Percentiles rank a stretch among this genome's conserved stretches.
Conservation (phyloP, 2,329 filamentous ascomycete genomes). For the Colletotrichum australisinense region DNA sequence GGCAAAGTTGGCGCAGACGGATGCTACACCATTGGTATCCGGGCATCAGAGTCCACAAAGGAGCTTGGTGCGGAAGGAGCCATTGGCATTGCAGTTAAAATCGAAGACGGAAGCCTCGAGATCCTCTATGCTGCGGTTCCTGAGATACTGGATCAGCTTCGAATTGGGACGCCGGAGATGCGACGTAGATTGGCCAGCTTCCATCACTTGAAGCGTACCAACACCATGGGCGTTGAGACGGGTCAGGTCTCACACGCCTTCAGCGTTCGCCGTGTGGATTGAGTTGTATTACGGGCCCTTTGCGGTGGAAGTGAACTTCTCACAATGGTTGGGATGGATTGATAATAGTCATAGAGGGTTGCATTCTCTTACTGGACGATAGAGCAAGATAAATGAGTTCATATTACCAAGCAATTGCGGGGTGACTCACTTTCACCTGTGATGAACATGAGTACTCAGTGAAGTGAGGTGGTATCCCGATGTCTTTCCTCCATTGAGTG, state of each 20-base stretch:
- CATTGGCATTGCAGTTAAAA: constrained; percentile 58
- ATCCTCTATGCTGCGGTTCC: constrained; percentile 55
- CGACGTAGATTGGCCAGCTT: constrained; percentile 45
- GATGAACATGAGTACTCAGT: neutral
- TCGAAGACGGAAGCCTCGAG: constrained; percentile 58
- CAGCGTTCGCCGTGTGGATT: constrained; percentile 1
- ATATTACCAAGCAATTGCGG: neutral
- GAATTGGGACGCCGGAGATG: constrained; percentile 47
- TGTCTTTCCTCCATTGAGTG: neutral
- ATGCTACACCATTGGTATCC: constrained; percentile 58
- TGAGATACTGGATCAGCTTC: constrained; percentile 57
- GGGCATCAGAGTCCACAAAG: constrained; percentile 49
- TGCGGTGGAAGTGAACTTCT: no score
- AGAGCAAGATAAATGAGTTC: neutral
- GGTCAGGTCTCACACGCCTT: constrained; percentile 40
- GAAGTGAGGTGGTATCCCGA: neutral
- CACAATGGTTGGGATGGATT: neutral
- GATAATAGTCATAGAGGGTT: neutral
- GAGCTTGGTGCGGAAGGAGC: constrained; percentile 49
- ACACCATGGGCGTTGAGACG: constrained; percentile 52
- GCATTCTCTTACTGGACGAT: neutral
- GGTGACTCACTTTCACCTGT: neutral
- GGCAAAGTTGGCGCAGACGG: constrained; percentile 62
- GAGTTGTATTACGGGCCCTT: neutral
- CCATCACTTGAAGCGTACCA: constrained; percentile 47